Conservation (phyloP, 139 green algal genomes). For the Chlorella ohadii region DNA sequence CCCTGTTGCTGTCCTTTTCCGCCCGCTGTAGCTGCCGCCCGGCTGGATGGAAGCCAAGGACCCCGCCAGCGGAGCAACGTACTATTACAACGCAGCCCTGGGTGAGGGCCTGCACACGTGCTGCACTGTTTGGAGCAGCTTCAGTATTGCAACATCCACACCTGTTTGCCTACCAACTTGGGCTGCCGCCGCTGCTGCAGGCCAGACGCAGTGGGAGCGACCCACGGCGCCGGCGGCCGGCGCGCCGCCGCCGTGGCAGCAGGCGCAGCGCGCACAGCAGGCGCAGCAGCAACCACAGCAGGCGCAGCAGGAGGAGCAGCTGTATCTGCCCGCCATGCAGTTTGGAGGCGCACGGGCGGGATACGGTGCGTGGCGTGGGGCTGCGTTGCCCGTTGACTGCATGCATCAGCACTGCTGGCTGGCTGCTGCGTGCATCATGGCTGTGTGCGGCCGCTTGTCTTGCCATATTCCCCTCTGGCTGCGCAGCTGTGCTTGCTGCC, state of each 20-base stretch:
- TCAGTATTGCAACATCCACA: too few relatives aligned
- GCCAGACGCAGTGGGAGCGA: conserved; percentile 61
- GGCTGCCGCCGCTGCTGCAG: too few relatives aligned
- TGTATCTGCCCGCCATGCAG: not conserved
- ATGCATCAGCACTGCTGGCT: too few relatives aligned
- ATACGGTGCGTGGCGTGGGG: conserved; percentile 33
- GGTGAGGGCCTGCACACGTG: too few relatives aligned
- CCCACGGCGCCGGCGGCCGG: conserved; percentile 16
- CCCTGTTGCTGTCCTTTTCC: not conserved
- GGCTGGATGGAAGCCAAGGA: conserved; percentile 25
- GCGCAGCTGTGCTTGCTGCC: too few relatives aligned
- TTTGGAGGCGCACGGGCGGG: conserved; percentile 66
- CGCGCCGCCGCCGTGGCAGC: conserved; percentile 1
- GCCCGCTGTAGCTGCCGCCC: not conserved
- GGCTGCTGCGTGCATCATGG: too few relatives aligned
- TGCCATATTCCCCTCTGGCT: too few relatives aligned
- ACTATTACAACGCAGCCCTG: conserved; percentile 21
- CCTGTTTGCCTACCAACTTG: too few relatives aligned
- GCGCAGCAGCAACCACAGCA: not conserved
- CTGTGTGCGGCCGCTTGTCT: too few relatives aligned
- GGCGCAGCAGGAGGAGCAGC: not conserved
- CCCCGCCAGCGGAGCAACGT: conserved; percentile 4
- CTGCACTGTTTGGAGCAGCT: too few relatives aligned
- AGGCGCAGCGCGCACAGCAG: not conserved
- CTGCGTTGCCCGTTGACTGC: too few relatives aligned